Base-by-base conservation (phyloP, 805 yeast species). In the Pichia nanzhaoensis region DNA sequence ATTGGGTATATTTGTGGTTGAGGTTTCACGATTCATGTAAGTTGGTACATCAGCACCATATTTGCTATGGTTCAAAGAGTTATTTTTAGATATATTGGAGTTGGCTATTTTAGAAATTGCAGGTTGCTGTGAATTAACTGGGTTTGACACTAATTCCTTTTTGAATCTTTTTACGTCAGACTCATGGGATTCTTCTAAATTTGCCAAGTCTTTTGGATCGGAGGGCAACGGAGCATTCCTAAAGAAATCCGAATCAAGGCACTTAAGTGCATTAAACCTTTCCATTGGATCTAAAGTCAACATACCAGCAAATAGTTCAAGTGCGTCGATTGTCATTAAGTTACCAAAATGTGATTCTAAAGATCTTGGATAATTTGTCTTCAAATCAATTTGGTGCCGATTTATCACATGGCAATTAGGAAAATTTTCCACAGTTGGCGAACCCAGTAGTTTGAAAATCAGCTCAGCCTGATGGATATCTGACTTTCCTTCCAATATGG, bases 101-200 rank as follows among this genome's bases (percentile, higher is more conserved):
- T 9, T 32, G 39, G 33, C 30, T 40, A 41, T 41, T 30, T 48
- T 57, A 74, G 58, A 67, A 67, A 61, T 71, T 71, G 65, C 73
- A 70, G 10, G n/a, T 18, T 32, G 28, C 12, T 10, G 7, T 30
- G 19, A 14, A 14, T 20, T 16, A 27, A 16, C 24, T 24, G 35
- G 39, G 6, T 6, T 14, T 32, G 43, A 27, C 33, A 42, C 47
- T 36, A 28, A 32, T 48, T 61, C 74, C 58, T 68, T 68, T 60
- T 71, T 72, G 65, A 74, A 71, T 51, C 78, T 69, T 50, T 78
- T 77, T 39, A 77, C 77, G 63, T 88, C 96, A 21, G 89, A 75
- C 62, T 91, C 98, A 61, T 93, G 97, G 50, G 95, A 78, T 51
- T 90, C 95, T 52, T 84, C 90, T 52, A 83, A 84, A 24, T 73